Evolutionary conservation across 768 basidiomycete genomes (phyloP).

Genomic region (Lenzites betulinus): DNA sequence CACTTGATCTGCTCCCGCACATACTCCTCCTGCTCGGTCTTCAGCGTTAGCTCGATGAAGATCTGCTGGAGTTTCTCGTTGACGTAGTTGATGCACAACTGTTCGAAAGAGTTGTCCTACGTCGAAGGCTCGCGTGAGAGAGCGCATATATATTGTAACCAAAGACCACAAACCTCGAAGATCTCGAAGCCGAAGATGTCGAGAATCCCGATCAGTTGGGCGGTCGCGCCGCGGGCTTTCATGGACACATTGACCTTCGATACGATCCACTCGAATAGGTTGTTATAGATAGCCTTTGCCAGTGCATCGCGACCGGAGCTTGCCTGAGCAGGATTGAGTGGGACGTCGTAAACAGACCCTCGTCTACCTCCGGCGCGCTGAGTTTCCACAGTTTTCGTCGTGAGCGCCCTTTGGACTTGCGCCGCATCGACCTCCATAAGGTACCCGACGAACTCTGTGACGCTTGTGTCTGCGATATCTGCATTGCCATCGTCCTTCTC

Average conservation of each 20-base stretch:
- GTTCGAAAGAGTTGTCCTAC: constrained; percentile 94
- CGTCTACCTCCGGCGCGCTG: constrained; percentile 88
- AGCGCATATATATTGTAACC: not conserved
- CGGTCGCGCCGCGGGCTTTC: constrained; percentile 75
- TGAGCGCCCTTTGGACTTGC: constrained; percentile 84
- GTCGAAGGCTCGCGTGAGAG: constrained; percentile 2
- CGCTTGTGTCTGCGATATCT: constrained; percentile 72
- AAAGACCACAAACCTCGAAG: constrained; percentile 65
- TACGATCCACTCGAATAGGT: constrained; percentile 99
- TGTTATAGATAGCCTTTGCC: constrained; percentile 96
- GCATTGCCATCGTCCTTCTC: constrained; percentile 93
- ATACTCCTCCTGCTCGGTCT: constrained; percentile 99
- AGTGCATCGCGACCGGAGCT: constrained; percentile 87
- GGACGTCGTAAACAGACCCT: constrained; percentile 97
- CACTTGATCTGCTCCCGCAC: constrained; percentile 98
- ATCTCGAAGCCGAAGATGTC: constrained; percentile 99
- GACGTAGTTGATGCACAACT: constrained; percentile 99
- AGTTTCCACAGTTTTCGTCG: constrained; percentile 87
- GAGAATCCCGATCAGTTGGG: constrained; percentile 91
- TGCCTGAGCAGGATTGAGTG: constrained; percentile 91
- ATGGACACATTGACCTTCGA: constrained; percentile 94
- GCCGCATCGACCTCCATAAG: constrained; percentile 86
- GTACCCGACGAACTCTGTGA: constrained; percentile 95
- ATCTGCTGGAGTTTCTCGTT: constrained; percentile 99
- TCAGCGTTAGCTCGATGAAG: constrained; percentile 97